Conservation (phyloP, 371 early-diverging fungal species). For the Lichtheimia hyalospora region DNA sequence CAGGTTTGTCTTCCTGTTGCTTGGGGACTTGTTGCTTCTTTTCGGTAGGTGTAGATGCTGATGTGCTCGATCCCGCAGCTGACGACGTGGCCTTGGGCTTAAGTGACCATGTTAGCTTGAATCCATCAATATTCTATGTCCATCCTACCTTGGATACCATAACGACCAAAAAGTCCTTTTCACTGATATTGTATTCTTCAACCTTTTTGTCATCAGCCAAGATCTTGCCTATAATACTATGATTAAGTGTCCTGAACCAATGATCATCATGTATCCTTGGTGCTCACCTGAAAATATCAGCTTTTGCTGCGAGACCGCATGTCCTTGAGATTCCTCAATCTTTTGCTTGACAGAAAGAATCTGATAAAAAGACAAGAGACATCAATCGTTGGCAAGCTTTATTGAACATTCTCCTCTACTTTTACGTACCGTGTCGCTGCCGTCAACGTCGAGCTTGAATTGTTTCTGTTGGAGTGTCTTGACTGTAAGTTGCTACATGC, state of each 20-base stretch:
- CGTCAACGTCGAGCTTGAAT: conserved; percentile 82
- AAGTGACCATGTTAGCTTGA: neutral
- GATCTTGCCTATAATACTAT: conserved; percentile 74
- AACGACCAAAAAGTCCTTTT: conserved; percentile 91
- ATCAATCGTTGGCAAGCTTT: no score
- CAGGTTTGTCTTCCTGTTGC: conserved; percentile 16
- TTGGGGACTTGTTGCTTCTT: conserved; percentile 13
- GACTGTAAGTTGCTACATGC: conserved; percentile 72
- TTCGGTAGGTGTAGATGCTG: conserved; percentile 20
- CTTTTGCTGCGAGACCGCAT: conserved; percentile 76
- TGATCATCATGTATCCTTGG: neutral
- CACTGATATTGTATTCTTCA: conserved; percentile 74
- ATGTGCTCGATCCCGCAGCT: conserved; percentile 16
- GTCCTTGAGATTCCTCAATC: conserved; percentile 72
- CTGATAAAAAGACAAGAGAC: conserved; percentile 21
- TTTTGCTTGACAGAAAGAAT: conserved; percentile 75
- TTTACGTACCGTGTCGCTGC: conserved; percentile 58
- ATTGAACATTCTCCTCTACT: no score
- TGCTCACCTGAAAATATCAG: conserved; percentile 79
- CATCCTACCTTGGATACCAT: conserved; percentile 87
- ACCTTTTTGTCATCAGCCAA: conserved; percentile 80
- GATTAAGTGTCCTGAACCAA: neutral
- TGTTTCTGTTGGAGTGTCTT: conserved; percentile 89
- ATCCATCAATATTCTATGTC: neutral
- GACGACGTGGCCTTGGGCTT: conserved; percentile 58